These are phyloP conservation scores for Aspergillus kassunensis DNA, from an alignment of 495 filamentous ascomycete genomes.

Conservation along the genomic window DNA sequence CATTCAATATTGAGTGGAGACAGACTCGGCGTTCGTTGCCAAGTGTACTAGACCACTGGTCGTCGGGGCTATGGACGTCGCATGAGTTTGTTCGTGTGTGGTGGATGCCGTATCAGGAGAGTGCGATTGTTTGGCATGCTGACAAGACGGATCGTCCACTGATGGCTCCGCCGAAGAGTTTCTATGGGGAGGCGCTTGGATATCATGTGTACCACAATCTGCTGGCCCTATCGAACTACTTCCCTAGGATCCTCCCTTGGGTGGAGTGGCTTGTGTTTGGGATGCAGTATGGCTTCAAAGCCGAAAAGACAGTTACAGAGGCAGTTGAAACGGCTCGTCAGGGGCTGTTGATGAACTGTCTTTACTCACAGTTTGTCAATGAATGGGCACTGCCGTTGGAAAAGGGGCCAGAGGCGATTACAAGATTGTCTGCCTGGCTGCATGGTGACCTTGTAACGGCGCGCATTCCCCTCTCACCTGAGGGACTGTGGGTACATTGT, in stretches of 20 bases:
- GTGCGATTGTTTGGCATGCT: conserved; percentile 84
- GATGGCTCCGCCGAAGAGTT: conserved; percentile 50
- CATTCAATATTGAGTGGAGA: conserved; percentile 78
- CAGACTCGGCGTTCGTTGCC: conserved; percentile 70
- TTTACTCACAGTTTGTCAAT: conserved; percentile 95
- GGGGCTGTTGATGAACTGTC: conserved; percentile 90
- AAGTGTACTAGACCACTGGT: conserved; percentile 68
- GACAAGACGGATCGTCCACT: conserved; percentile 61
- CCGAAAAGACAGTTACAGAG: conserved; percentile 56
- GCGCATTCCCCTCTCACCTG: conserved; percentile 72
- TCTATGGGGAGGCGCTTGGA: conserved; percentile 76
- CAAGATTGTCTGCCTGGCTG: conserved; percentile 79
- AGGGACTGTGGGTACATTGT: conserved; percentile 83
- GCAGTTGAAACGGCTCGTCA: conserved; percentile 76
- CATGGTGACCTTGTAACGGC: conserved; percentile 54
- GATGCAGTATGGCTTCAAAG: conserved; percentile 84
- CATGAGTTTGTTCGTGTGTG: conserved; percentile 89
- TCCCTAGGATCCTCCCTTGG: conserved; percentile 76
- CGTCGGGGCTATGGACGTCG: conserved; percentile 70
- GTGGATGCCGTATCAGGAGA: conserved; percentile 92
- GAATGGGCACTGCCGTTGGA: conserved; percentile 94
- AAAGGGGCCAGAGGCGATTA: conserved; percentile 84
- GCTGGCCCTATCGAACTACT: conserved; percentile 69
- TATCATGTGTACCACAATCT: conserved; percentile 87
- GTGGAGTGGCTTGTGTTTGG: conserved; percentile 94